phyloP scores from a whole-genome alignment of 1,139 yeast species.

The Yamadazyma aaseri region DNA sequence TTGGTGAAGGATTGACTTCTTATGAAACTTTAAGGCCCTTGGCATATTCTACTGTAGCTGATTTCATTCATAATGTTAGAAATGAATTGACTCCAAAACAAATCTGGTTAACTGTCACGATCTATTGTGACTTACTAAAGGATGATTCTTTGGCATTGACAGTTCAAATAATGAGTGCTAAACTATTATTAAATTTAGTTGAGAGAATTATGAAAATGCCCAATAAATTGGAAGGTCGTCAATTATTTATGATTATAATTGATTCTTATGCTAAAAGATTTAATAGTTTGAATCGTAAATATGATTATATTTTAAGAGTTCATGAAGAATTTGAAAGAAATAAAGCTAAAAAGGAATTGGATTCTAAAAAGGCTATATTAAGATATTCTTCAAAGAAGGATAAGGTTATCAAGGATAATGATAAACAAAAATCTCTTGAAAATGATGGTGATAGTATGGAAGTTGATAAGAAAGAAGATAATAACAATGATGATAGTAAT shows the following conservation, averaged over 20 bases:
- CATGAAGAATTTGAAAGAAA: conserved; percentile 54
- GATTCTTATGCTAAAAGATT: conserved; percentile 88
- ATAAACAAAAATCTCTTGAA: conserved; percentile 4
- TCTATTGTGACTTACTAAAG: conserved; percentile 77
- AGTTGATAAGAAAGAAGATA: conserved; percentile 18
- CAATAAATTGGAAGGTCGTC: conserved; percentile 81
- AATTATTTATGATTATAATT: conserved; percentile 74
- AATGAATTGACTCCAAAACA: conserved; percentile 80
- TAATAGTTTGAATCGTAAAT: conserved; percentile 69
- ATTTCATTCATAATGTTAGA: conserved; percentile 89
- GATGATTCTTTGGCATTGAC: conserved; percentile 84
- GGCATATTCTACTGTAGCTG: conserved; percentile 96
- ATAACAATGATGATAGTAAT: conserved; percentile 20
- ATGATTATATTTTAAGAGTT: conserved; percentile 62
- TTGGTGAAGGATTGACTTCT: conserved; percentile 92
- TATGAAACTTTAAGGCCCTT: conserved; percentile 84
- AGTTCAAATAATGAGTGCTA: conserved; percentile 97
- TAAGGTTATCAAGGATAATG: conserved; percentile 13
- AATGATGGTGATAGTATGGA: conserved; percentile 19
- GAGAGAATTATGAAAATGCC: conserved; percentile 86
- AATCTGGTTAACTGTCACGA: conserved; percentile 83
- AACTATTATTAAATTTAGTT: conserved; percentile 78
- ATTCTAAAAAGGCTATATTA: conserved; percentile 40
- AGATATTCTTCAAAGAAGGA: conserved; percentile 36
- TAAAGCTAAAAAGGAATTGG: conserved; percentile 40